A percentile compares a stretch with the other conserved stretches of the same genome.
Evolutionary conservation across 805 yeast species (phyloP).

Genomic region (Peterozyma xylosa): DNA sequence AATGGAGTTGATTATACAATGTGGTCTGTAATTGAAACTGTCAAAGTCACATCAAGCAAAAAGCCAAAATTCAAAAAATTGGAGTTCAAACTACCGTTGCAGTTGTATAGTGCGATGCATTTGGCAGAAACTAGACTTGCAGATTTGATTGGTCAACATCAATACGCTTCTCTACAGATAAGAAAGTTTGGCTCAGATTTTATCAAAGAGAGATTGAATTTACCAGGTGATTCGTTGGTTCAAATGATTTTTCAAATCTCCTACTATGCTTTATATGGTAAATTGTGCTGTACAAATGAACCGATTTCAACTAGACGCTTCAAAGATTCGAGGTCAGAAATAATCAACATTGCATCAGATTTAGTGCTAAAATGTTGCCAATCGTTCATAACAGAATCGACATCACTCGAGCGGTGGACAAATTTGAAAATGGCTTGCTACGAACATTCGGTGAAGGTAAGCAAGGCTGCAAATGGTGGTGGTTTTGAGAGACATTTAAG

Average conservation of each 20-base stretch:
- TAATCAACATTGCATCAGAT: slow-evolving; percentile 58
- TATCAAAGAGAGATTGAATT: slow-evolving; percentile 29
- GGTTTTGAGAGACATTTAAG: slow-evolving; percentile 72
- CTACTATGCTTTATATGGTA: slow-evolving; percentile 48
- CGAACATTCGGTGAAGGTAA: slow-evolving; percentile 41
- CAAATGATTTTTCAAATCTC: slow-evolving; percentile 48
- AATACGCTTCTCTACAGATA: slow-evolving; percentile 32
- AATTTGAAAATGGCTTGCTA: slow-evolving; percentile 43
- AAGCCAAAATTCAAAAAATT: slow-evolving; percentile 28
- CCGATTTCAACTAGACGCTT: slow-evolving; percentile 65
- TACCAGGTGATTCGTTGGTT: slow-evolving; percentile 42
- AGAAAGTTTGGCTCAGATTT: slow-evolving; percentile 21
- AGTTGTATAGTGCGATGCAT: slow-evolving; percentile 39
- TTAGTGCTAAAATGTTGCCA: slow-evolving; percentile 46
- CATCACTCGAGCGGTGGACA: slow-evolving; percentile 38
- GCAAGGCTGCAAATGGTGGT: slow-evolving; percentile 46
- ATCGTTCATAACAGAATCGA: slow-evolving; percentile 50
- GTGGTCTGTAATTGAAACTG: slow-evolving; percentile 36
- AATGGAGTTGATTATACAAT: slow-evolving; percentile 49
- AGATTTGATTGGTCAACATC: slow-evolving; percentile 51
- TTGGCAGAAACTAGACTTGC: slow-evolving; percentile 52
- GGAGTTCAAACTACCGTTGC: slow-evolving; percentile 33
- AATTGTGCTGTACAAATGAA: slow-evolving; percentile 26
- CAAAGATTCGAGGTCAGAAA: slow-evolving; percentile 62
- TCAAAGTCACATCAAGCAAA: slow-evolving; percentile 20